phyloP scores from a whole-genome alignment of 2,329 filamentous ascomycete genomes.

The Apiospora malaysiana region DNA sequence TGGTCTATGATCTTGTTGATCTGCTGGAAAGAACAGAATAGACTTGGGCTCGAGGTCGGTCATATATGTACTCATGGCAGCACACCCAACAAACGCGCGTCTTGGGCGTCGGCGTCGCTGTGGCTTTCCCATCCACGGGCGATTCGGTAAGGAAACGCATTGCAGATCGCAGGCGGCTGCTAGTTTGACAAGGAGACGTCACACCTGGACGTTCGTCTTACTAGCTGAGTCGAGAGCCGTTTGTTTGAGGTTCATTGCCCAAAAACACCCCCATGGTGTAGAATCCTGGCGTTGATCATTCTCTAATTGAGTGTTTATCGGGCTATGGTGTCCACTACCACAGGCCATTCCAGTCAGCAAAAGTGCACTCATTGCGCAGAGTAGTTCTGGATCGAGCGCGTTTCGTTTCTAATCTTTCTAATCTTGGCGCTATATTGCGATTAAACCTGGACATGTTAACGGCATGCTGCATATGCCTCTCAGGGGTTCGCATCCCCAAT shows the following conservation, averaged over 20 bases:
- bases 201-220: neutral
- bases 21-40: neutral
- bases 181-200: slow-evolving; percentile 1
- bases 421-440: neutral
- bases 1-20: slow-evolving; percentile 2
- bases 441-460: slow-evolving; percentile 7
- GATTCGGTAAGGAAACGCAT: neutral
- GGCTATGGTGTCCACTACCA: neutral
- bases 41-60: neutral
- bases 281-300: slow-evolving; percentile 2
- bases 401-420: neutral
- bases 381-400: neutral
- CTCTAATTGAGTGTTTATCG: neutral
- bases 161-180: neutral
- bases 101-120: neutral
- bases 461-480: neutral
- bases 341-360: neutral
- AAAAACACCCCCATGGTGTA: neutral
- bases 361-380: neutral
- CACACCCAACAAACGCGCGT: neutral
- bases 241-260: slow-evolving; percentile 7
- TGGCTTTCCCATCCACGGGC: neutral
- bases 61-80: slow-evolving; percentile 2
- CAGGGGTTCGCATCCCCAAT: slow-evolving; percentile 12
- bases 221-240: neutral